A percentile compares a stretch with the other conserved stretches of the same genome.
These are phyloP conservation scores for Stachybotrys echinatus DNA, from an alignment of 2,329 filamentous ascomycete species.

Conservation along the genomic window DNA sequence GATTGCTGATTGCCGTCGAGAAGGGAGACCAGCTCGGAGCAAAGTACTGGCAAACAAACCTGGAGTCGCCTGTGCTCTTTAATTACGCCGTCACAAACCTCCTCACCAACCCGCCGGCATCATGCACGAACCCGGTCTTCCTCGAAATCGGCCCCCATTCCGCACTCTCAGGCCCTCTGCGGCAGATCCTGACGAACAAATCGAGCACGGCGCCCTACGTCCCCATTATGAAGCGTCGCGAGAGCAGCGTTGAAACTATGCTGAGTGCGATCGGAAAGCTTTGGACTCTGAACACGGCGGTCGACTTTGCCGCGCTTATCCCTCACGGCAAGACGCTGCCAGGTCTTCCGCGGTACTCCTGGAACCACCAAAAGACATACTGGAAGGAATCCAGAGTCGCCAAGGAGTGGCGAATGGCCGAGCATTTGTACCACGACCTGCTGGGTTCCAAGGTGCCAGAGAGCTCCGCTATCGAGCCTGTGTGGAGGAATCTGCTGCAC, in stretches of 20 bases:
- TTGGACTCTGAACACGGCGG: conserved; percentile 10
- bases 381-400: conserved; percentile 25
- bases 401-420: conserved; percentile 19
- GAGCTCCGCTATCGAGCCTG: conserved; percentile 7
- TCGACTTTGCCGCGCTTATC: conserved; percentile 7
- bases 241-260: conserved; percentile 6
- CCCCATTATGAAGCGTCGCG: conserved; percentile 9
- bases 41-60: conserved; percentile 22
- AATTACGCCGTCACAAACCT: conserved; percentile 8
- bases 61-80: conserved; percentile 23
- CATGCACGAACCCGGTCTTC: conserved; percentile 8
- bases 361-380: conserved; percentile 27
- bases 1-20: conserved; percentile 10
- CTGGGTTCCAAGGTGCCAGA: conserved; percentile 11
- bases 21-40: conserved; percentile 4
- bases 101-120: neutral
- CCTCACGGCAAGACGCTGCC: conserved; percentile 4
- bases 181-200: conserved; percentile 13
- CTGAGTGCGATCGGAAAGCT: conserved; percentile 19
- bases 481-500: conserved; percentile 15
- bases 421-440: conserved; percentile 14
- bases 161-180: conserved; percentile 15
- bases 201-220: conserved; percentile 7
- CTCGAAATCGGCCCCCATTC: conserved; percentile 21
- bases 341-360: conserved; percentile 31